phyloP scores from a whole-genome alignment of 2,329 filamentous ascomycete species.

The Aspergillus hortae region DNA sequence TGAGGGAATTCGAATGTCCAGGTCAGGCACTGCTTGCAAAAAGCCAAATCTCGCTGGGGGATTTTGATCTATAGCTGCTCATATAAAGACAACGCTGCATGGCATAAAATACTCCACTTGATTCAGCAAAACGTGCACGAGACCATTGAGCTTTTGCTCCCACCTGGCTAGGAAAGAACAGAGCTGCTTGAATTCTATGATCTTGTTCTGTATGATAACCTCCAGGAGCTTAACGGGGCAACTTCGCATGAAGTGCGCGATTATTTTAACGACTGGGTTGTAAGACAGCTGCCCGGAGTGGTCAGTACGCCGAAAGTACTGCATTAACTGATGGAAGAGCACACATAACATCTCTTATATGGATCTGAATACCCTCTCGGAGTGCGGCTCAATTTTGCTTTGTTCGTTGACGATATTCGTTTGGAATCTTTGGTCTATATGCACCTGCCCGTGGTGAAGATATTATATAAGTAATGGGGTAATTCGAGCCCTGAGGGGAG shows the following conservation, averaged over 20 bases:
- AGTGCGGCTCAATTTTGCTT: not conserved
- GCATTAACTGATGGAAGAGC: not conserved
- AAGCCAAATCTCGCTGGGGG: not conserved
- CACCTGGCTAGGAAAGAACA: not conserved
- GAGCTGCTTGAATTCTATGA: not conserved
- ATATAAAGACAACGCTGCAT: not conserved
- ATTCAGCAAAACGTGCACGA: not conserved
- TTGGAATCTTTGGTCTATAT: not conserved
- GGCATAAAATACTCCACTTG: not conserved
- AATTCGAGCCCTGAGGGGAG: not conserved
- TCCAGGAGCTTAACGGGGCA: not conserved
- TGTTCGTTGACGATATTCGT: not conserved
- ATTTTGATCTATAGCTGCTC: not conserved
- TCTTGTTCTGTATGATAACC: not conserved
- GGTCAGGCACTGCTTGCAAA: conserved; percentile 34
- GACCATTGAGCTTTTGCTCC: not conserved
- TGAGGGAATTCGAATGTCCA: not conserved
- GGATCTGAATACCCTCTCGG: not conserved
- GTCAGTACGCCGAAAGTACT: not conserved
- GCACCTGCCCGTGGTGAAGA: not conserved
- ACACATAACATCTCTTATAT: not conserved
- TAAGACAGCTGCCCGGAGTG: not conserved
- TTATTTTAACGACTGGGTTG: not conserved
- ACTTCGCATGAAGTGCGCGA: not conserved
- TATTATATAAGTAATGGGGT: not conserved